These are phyloP conservation scores for Aleurites moluccanus DNA, from an alignment of 441 rosid species.

Conservation along the genomic window DNA sequence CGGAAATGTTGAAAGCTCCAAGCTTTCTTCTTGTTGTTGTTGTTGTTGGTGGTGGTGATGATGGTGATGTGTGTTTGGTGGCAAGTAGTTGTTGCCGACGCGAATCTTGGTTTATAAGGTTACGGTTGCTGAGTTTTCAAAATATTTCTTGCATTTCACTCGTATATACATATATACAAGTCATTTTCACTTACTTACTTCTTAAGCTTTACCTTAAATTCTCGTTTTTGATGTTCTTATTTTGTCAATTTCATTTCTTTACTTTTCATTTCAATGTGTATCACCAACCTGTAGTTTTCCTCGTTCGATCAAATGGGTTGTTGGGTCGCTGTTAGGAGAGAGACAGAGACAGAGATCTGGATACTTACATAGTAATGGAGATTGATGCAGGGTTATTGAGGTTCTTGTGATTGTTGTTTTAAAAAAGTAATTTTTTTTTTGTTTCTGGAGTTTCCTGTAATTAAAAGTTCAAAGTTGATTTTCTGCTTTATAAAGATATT, in stretches of 20 bases:
- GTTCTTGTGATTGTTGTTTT: slow-evolving; percentile 10
- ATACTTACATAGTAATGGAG: background rate
- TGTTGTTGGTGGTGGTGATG: background rate
- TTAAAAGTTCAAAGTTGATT: slow-evolving; percentile 12
- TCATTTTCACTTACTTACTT: slow-evolving; percentile 41
- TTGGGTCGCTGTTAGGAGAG: slow-evolving; percentile 34
- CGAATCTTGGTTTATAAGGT: slow-evolving; percentile 45
- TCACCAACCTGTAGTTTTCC: slow-evolving; percentile 33
- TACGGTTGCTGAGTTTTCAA: slow-evolving; percentile 32
- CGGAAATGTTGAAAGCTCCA: slow-evolving; percentile 4
- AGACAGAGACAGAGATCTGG: slow-evolving; percentile 17
- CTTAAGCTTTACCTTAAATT: slow-evolving; percentile 55
- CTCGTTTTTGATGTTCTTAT: slow-evolving; percentile 33
- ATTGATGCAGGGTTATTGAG: slow-evolving; percentile 9
- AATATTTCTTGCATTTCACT: slow-evolving; percentile 56
- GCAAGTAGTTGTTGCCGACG: slow-evolving; percentile 39
- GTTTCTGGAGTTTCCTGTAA: slow-evolving; percentile 5
- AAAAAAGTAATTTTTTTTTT: background rate
- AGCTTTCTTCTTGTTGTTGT: slow-evolving; percentile 18
- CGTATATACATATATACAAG: slow-evolving; percentile 28
- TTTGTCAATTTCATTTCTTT: slow-evolving; percentile 23
- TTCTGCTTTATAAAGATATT: background rate
- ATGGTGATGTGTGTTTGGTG: slow-evolving; percentile 40
- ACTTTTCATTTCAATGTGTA: slow-evolving; percentile 28
- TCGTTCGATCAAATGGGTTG: slow-evolving; percentile 34